Evolutionary conservation across 2,329 filamentous ascomycete genomes (phyloP).

Genomic region (Neoarthrinium moseri): DNA sequence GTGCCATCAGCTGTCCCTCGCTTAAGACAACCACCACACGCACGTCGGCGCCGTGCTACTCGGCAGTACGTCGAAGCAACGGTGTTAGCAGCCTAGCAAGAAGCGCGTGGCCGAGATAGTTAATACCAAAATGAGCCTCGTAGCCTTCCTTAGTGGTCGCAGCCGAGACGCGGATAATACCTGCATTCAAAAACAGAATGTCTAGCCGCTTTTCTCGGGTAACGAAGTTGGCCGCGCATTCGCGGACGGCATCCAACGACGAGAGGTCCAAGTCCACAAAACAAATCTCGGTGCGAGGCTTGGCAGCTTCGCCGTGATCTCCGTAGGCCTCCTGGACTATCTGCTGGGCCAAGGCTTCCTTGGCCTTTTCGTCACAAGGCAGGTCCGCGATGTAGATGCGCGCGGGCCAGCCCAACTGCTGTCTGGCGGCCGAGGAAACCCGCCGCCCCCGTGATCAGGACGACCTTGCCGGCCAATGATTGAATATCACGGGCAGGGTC

Average conservation of each 20-base stretch:
- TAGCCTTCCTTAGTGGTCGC: constrained; percentile 34
- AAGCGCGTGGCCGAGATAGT: constrained; percentile 42
- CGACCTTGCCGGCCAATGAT: constrained; percentile 7
- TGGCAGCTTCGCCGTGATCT: background rate
- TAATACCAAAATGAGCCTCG: constrained; percentile 42
- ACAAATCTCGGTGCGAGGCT: constrained; percentile 2
- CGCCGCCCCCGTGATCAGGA: constrained; percentile 5
- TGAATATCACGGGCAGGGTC: constrained; percentile 14
- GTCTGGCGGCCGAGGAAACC: constrained; percentile 10
- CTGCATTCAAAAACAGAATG: constrained; percentile 39
- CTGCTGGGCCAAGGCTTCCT: constrained; percentile 6
- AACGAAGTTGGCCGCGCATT: constrained; percentile 9
- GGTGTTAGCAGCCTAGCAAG: constrained; percentile 18
- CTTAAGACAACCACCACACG: constrained; percentile 23
- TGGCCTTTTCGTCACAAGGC: constrained; percentile 7
- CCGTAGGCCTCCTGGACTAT: constrained; percentile 9
- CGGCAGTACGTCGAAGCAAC: background rate
- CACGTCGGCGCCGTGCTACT: constrained; percentile 15
- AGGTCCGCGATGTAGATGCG: constrained; percentile 15
- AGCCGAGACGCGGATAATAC: constrained; percentile 2
- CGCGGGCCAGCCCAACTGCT: constrained; percentile 13
- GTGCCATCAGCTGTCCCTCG: constrained; percentile 14
- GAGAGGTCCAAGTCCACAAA: constrained; percentile 3
- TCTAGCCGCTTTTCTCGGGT: constrained; percentile 27
- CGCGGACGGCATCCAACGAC: background rate